Evolutionary conservation across 1,284 basidiomycete species (phyloP), one percentile per base, ranked within the genome.

Genomic region (Apiotrichum mycotoxinovorans): DNA sequence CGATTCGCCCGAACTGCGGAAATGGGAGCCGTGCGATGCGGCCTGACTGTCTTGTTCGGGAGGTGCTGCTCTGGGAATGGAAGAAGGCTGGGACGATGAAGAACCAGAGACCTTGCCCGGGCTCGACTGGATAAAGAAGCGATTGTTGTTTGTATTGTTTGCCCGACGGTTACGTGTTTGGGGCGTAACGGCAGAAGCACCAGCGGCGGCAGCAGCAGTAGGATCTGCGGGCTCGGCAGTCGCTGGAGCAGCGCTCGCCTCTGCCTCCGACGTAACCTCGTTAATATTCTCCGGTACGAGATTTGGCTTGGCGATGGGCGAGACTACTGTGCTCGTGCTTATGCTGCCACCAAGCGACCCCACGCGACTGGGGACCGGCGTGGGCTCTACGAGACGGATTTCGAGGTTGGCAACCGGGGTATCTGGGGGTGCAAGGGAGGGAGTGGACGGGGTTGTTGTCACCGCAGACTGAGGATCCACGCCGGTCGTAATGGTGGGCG

Each of bases 351-450:
- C 73, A 7, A 75, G 62, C 49, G 68, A 71, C 11, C 73, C 73
- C 0, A 72, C 72, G 34, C 73, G 63, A 43, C 65, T 68, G 3
- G 73, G 72, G 0, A 71, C 73, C 5, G 73, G 73, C 4, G 73
- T 75, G 15, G 73, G 73, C 56, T 75, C 73, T 20, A 75, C 69
- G n/a, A 75, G 61, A 0, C 71, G 68, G 18, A 74, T 70, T 52
- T 74, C 69, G 27, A 75, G 53, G 45, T 71, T 61, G 17, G 70
- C 65, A 11, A 68, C 57, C 0, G 72, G 72, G 8, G 72, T 73
- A 26, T 71, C 67, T 22, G 57, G 54, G 17, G 58, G 43, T 2
- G 45, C 27, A 18, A 56, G 42, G 26, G 50, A 41, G 5, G 52
- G 49, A 12, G 38, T 37, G 0, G 34, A 17, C 4, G 48, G 15